phyloP scores from a whole-genome alignment of 768 basidiomycete genomes.

The Mycena rosella region DNA sequence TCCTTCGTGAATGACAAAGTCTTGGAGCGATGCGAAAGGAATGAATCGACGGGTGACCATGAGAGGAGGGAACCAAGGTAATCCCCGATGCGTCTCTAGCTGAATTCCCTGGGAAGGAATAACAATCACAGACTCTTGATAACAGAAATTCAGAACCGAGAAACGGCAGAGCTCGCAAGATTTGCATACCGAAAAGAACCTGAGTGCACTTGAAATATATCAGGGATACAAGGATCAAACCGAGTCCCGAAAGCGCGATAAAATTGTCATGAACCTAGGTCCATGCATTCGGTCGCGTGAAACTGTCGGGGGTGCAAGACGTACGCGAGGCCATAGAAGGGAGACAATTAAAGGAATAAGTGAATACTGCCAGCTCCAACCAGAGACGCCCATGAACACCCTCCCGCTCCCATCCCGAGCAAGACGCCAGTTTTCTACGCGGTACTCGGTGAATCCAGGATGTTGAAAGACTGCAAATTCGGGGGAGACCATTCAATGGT shows the following conservation, averaged over 20 bases:
- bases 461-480: slow-evolving; percentile 63
- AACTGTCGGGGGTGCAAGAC: slow-evolving; percentile 16
- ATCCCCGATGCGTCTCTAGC: slow-evolving; percentile 76
- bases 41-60: slow-evolving; percentile 67
- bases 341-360: slow-evolving; percentile 46
- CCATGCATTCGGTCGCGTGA: slow-evolving; percentile 29
- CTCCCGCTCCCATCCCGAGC: slow-evolving; percentile 56
- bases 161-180: background rate
- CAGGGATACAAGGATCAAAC: slow-evolving; percentile 38
- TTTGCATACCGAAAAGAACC: slow-evolving; percentile 61
- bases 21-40: slow-evolving; percentile 64
- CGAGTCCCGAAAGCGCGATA: slow-evolving; percentile 24
- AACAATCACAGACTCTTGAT: slow-evolving; percentile 77
- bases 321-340: slow-evolving; percentile 50
- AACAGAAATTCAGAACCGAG: slow-evolving; percentile 18
- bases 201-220: slow-evolving; percentile 55
- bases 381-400: slow-evolving; percentile 45
- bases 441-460: slow-evolving; percentile 69
- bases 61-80: slow-evolving; percentile 53
- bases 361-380: slow-evolving; percentile 55
- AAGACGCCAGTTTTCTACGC: slow-evolving; percentile 66
- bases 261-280: slow-evolving; percentile 37
- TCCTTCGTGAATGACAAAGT: slow-evolving; percentile 82
- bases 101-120: slow-evolving; percentile 80
- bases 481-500: slow-evolving; percentile 47